Conservation (phyloP, 352 stramenopile genomes). For the Phytopythium cucurbitacearum region DNA sequence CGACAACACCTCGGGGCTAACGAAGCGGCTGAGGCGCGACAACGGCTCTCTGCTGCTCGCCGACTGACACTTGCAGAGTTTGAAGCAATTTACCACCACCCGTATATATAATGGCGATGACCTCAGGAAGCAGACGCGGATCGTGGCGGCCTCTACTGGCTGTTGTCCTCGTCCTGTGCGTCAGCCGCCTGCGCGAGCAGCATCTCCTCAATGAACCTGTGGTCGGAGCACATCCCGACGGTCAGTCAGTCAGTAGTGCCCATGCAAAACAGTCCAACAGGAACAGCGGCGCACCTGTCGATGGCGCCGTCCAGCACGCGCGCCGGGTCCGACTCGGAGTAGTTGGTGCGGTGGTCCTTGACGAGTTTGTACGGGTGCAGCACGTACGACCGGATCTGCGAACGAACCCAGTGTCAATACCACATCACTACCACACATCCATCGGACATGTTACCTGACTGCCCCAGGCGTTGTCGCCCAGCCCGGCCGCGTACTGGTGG, state of each 20-base stretch:
- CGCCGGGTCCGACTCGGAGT: slow-evolving; percentile 82
- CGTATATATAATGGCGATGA: background rate
- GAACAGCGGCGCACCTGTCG: slow-evolving; percentile 22
- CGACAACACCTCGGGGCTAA: slow-evolving; percentile 14
- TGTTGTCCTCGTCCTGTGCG: background rate
- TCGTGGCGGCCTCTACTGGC: too few relatives aligned
- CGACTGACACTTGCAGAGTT: too few relatives aligned
- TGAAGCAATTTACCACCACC: too few relatives aligned
- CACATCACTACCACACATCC: slow-evolving; percentile 22
- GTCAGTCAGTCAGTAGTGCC: background rate
- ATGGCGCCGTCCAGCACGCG: slow-evolving; percentile 91
- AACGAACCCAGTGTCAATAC: slow-evolving; percentile 10
- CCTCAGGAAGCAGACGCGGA: too few relatives aligned
- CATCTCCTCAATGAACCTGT: slow-evolving; percentile 72
- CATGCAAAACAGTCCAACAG: background rate
- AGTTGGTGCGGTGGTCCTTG: slow-evolving; percentile 94
- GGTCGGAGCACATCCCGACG: background rate
- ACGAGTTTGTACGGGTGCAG: slow-evolving; percentile 98
- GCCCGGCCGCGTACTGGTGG: slow-evolving; percentile 54
- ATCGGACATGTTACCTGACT: slow-evolving; percentile 37
- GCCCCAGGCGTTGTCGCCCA: slow-evolving; percentile 77
- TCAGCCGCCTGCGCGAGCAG: slow-evolving; percentile 35
- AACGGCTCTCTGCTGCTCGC: slow-evolving; percentile 8
- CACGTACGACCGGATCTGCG: slow-evolving; percentile 96
- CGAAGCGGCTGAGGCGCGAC: slow-evolving; percentile 11